phyloP scores from a whole-genome alignment of 495 filamentous ascomycete genomes.

The Tetracladium marchalianum region DNA sequence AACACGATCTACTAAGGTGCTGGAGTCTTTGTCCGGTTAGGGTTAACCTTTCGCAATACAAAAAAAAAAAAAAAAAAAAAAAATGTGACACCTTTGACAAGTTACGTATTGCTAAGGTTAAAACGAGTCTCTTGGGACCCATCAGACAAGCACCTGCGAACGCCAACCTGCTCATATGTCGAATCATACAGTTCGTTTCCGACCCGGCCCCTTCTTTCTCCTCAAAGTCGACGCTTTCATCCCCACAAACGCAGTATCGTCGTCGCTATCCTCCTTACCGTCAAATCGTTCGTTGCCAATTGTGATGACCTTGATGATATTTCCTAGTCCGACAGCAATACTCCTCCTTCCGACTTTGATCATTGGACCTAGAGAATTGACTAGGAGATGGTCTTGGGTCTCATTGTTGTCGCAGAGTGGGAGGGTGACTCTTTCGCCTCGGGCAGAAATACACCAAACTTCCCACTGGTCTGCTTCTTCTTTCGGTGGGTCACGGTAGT shows the following conservation, averaged over 20 bases:
- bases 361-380: constrained; percentile 50
- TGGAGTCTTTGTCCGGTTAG: too few relatives aligned
- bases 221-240: not conserved
- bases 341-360: constrained; percentile 43
- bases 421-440: constrained; percentile 23
- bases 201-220: constrained; percentile 3
- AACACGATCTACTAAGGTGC: too few relatives aligned
- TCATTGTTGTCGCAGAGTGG: constrained; percentile 25
- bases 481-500: not conserved
- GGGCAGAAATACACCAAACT: constrained; percentile 48
- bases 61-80: too few relatives aligned
- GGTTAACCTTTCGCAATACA: too few relatives aligned
- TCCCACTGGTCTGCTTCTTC: constrained; percentile 44
- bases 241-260: constrained; percentile 10
- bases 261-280: not conserved
- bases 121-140: too few relatives aligned
- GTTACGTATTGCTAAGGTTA: too few relatives aligned
- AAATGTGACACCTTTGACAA: too few relatives aligned
- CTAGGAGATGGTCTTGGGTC: constrained; percentile 37
- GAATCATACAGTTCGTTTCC: not conserved
- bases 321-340: constrained; percentile 57
- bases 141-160: too few relatives aligned
- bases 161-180: too few relatives aligned
- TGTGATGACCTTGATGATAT: constrained; percentile 54
- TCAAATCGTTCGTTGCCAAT: constrained; percentile 52